A percentile compares a stretch with the other conserved stretches of the same genome.
Evolutionary conservation across 371 early-diverging fungal genomes (phyloP).

Genomic region (Saksenaea vasiformis): DNA sequence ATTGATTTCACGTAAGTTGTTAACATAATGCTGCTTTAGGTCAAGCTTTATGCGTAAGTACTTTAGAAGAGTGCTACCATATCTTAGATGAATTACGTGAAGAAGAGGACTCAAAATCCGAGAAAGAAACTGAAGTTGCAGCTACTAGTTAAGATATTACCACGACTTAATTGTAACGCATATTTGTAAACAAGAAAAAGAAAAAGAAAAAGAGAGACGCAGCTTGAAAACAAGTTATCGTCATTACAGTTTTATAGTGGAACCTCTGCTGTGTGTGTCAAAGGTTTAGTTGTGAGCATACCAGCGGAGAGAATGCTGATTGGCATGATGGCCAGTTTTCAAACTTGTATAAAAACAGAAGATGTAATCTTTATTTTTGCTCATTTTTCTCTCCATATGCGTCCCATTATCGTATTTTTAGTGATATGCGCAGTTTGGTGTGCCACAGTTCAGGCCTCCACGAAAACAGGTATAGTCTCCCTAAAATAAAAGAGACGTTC

Average conservation of each 20-base stretch:
- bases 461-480: slow-evolving; percentile 13
- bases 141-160: background rate
- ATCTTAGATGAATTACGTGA: slow-evolving; percentile 71
- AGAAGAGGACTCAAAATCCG: background rate
- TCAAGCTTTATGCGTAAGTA: slow-evolving; percentile 76
- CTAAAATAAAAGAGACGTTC: background rate
- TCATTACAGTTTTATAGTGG: too few relatives aligned
- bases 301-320: slow-evolving; percentile 3
- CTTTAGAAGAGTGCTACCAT: slow-evolving; percentile 84
- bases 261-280: background rate
- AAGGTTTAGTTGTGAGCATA: background rate
- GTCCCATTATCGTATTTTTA: slow-evolving; percentile 12
- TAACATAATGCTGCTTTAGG: slow-evolving; percentile 15
- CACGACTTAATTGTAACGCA: background rate
- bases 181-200: slow-evolving; percentile 3
- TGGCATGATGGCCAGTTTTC: background rate
- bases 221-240: too few relatives aligned
- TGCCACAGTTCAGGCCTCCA: slow-evolving; percentile 11
- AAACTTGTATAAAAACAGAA: background rate
- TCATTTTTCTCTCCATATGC: slow-evolving; percentile 12
- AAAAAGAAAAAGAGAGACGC: background rate
- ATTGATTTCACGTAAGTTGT: background rate
- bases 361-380: background rate
- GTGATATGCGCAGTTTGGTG: slow-evolving; percentile 10
- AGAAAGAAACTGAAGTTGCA: background rate